Base-by-base conservation (phyloP, 176 grass and related monocot species). In the Bromus sterilis region DNA sequence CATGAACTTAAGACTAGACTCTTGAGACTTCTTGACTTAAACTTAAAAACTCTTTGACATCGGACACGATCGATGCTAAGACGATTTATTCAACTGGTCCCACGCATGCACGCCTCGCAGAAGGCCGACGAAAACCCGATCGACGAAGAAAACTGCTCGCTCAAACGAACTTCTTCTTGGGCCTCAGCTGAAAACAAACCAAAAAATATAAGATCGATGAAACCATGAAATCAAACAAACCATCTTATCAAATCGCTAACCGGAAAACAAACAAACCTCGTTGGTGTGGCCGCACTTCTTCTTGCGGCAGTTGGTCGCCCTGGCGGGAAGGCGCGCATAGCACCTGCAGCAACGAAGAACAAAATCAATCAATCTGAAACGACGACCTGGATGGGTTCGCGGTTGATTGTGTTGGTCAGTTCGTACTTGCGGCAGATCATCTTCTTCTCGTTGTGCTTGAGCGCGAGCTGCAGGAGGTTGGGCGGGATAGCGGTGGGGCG, bases 251-350 rank as follows among this genome's bases (percentile, higher is more conserved):
- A n/a, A 35, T 16, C 0, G 62, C 62, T 36, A 25, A 25, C 39
- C n/a, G n/a, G 15, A 41, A 69, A 25, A 23, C 5, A 23, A 25
- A 23, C 18, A 44, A 21, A 83, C 81, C 81, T 83, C 42, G 32
- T 39, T 75, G 31, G 5, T 39, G 43, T 83, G 70, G 34, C 81
- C 70, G 14, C 81, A 83, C 70, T 83, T 83, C 81, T 83, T 83
- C 59, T 83, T 83, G 81, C 81, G 81, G 26, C 81, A 83, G 71
- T 83, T 76, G 33, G 60, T 83, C 6, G 81, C 61, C 60, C 60
- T 55, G 25, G 63, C 24, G 24, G 81, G 71, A n/a, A 83, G 71
- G 33, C 71, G 71, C 24, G 81, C 81, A 13, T 66, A 83, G 59
- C 81, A 76, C 33, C 71, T 82, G 80, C 39, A 36, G 33, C 20